Percentiles rank a stretch among this genome's conserved stretches.
These are phyloP conservation scores for Penicillium sp. DNA, from an alignment of 2,329 filamentous ascomycete species.

Conservation along the genomic window DNA sequence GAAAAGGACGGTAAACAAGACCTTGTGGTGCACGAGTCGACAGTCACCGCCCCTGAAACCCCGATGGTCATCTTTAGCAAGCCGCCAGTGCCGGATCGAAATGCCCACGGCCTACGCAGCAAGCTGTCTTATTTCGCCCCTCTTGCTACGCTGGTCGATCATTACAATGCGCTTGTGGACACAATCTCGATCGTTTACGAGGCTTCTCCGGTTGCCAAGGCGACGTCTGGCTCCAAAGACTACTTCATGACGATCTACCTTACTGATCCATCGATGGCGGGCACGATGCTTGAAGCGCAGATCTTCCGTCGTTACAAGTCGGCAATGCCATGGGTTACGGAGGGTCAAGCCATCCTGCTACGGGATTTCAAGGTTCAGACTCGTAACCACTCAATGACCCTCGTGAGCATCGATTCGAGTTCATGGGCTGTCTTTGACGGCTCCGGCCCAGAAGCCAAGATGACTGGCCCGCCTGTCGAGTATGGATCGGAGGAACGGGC, in stretches of 20 bases:
- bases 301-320: conserved; percentile 45
- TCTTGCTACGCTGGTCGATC: conserved; percentile 46
- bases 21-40: neutral
- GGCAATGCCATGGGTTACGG: conserved; percentile 40
- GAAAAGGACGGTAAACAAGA: neutral
- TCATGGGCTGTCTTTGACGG: conserved; percentile 51
- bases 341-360: conserved; percentile 49
- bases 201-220: conserved; percentile 33
- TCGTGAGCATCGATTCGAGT: conserved; percentile 46
- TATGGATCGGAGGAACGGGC: conserved; percentile 40
- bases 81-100: conserved; percentile 22
- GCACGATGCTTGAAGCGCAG: conserved; percentile 42
- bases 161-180: conserved; percentile 45
- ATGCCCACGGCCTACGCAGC: conserved; percentile 42
- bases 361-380: conserved; percentile 50
- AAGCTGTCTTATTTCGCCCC: conserved; percentile 47
- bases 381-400: conserved; percentile 41
- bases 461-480: conserved; percentile 45
- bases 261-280: conserved; percentile 48
- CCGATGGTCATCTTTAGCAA: conserved; percentile 8
- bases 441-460: conserved; percentile 29
- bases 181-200: conserved; percentile 46
- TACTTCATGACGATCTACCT: conserved; percentile 45
- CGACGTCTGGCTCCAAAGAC: conserved; percentile 43
- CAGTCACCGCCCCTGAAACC: neutral